A percentile compares a stretch with the other conserved stretches of the same genome.
phyloP scores from a whole-genome alignment of 768 basidiomycete species.

The Boletus reticuloceps region DNA sequence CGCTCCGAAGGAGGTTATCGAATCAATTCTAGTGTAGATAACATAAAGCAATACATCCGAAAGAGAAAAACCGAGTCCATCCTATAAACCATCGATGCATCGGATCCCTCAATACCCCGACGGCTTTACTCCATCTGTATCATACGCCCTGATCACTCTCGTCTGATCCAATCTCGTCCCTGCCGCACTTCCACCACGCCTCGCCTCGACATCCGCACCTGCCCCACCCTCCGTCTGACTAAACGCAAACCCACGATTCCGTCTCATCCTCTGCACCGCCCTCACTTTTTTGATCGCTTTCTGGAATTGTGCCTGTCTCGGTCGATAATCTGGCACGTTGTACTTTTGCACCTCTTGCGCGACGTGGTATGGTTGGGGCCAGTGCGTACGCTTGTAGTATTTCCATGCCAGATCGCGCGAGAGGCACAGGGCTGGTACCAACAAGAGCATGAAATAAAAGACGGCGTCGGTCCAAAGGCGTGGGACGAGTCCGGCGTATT shows the following conservation, averaged over 20 bases:
- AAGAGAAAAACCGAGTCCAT: background rate
- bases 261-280: constrained; percentile 96
- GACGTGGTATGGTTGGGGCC: constrained; percentile 93
- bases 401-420: constrained; percentile 94
- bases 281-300: constrained; percentile 99
- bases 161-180: constrained; percentile 74
- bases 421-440: constrained; percentile 84
- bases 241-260: constrained; percentile 97
- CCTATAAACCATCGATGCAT: background rate
- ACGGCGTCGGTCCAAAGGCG: constrained; percentile 84
- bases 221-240: constrained; percentile 90
- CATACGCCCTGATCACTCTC: constrained; percentile 80
- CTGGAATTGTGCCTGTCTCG: constrained; percentile 98
- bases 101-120: constrained; percentile 68
- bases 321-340: constrained; percentile 95
- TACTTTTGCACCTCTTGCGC: constrained; percentile 99
- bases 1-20: no score
- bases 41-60: background rate
- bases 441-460: constrained; percentile 86
- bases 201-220: constrained; percentile 12
- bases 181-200: background rate
- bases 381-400: constrained; percentile 92
- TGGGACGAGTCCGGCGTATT: constrained; percentile 88
- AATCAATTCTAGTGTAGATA: background rate
- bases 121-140: constrained; percentile 76